Evolutionary conservation across 2,329 filamentous ascomycete species (phyloP).

Genomic region (Fusarium cicatricum): DNA sequence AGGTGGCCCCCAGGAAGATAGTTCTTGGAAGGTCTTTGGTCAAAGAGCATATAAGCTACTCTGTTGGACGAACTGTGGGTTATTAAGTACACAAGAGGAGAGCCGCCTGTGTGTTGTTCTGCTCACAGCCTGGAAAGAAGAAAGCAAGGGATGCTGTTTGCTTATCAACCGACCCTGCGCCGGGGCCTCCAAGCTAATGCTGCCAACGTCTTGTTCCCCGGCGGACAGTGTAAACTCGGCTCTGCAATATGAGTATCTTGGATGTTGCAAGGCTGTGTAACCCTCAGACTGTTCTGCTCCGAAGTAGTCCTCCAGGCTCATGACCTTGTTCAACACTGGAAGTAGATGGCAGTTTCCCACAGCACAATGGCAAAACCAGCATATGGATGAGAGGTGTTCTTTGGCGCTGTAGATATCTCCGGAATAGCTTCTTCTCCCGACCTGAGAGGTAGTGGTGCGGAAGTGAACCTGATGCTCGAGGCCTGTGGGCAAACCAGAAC

Average conservation of each 20-base stretch:
- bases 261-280: slow-evolving; percentile 35
- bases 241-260: slow-evolving; percentile 27
- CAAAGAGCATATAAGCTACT: slow-evolving; percentile 39
- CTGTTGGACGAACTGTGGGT: slow-evolving; percentile 32
- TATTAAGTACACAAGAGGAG: slow-evolving; percentile 30
- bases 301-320: slow-evolving; percentile 29
- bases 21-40: slow-evolving; percentile 30
- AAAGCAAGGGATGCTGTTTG: slow-evolving; percentile 29
- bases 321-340: slow-evolving; percentile 31
- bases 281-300: slow-evolving; percentile 28
- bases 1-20: slow-evolving; percentile 28
- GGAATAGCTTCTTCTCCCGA: slow-evolving; percentile 12
- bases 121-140: slow-evolving; percentile 10
- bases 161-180: slow-evolving; percentile 34
- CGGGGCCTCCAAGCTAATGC: slow-evolving; percentile 22
- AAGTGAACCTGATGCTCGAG: slow-evolving; percentile 10
- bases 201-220: slow-evolving; percentile 21
- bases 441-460: neutral
- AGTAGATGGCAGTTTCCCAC: slow-evolving; percentile 27
- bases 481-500: slow-evolving; percentile 21
- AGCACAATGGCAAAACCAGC: slow-evolving; percentile 23
- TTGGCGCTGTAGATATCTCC: slow-evolving; percentile 14
- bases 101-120: slow-evolving; percentile 23
- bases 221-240: slow-evolving; percentile 27
- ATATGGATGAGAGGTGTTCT: slow-evolving; percentile 15